A percentile compares a stretch with the other conserved stretches of the same genome.
These are phyloP conservation scores for Dactylellina haptotyla DNA, from an alignment of 2,329 filamentous ascomycete genomes.

Conservation along the genomic window DNA sequence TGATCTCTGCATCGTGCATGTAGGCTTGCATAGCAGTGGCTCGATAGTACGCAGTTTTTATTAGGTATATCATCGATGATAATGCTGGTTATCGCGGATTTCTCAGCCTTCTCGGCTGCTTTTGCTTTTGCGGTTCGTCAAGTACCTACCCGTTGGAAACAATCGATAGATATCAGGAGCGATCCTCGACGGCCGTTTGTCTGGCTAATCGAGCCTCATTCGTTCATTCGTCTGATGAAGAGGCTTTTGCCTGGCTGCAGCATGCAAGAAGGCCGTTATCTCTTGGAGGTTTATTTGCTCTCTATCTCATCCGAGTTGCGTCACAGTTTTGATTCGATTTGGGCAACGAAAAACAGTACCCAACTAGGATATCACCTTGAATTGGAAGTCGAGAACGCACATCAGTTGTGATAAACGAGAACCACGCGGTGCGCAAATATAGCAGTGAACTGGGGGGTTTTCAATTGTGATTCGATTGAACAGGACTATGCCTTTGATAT, in stretches of 20 bases:
- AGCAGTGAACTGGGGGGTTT: neutral
- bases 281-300: slow-evolving; percentile 38
- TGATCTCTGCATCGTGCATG: slow-evolving; percentile 53
- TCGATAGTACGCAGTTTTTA: neutral
- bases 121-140: neutral
- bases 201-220: slow-evolving; percentile 49
- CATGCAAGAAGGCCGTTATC: slow-evolving; percentile 36
- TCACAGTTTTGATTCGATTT: too few species aligned
- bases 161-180: slow-evolving; percentile 9
- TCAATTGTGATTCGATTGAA: neutral
- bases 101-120: slow-evolving; percentile 14
- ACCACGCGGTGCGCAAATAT: slow-evolving; percentile 14
- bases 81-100: slow-evolving; percentile 13
- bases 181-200: slow-evolving; percentile 28
- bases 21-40: slow-evolving; percentile 38
- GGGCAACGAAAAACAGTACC: too few species aligned
- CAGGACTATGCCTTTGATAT: neutral
- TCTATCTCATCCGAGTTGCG: slow-evolving; percentile 18
- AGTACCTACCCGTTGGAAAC: neutral
- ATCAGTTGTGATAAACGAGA: slow-evolving; percentile 17
- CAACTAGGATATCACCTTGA: neutral
- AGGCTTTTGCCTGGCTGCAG: slow-evolving; percentile 16
- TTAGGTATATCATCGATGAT: slow-evolving; percentile 8
- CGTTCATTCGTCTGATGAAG: slow-evolving; percentile 47
- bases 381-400: neutral